phyloP scores from a whole-genome alignment of 139 green algal genomes.

The Picochlorum sp. region DNA sequence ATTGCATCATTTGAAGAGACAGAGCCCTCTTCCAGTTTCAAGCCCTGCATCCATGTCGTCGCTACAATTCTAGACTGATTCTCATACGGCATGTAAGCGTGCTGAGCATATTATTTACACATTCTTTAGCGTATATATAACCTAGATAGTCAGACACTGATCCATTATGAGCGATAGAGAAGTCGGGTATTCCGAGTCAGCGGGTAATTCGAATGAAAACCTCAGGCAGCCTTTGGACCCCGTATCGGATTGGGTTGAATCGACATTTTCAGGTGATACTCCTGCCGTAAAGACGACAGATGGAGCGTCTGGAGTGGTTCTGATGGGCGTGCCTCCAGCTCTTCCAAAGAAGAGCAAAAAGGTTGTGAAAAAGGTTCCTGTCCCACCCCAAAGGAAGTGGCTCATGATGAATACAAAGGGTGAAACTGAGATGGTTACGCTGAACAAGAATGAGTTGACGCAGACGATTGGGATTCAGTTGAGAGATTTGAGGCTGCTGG shows the following conservation, averaged over 20 bases:
- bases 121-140: no score
- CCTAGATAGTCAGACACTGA: no score
- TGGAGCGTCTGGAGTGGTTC: background rate
- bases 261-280: conserved; percentile 2
- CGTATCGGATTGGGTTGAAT: conserved; percentile 14
- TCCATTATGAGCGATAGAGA: no score
- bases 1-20: no score
- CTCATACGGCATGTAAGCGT: no score
- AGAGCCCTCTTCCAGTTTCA: no score
- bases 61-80: no score
- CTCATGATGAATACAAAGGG: conserved; percentile 10
- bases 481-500: conserved; percentile 28
- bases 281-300: background rate
- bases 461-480: conserved; percentile 23
- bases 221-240: background rate
- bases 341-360: conserved; percentile 1
- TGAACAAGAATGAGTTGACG: conserved; percentile 22
- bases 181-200: no score
- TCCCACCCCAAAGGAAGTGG: conserved; percentile 14
- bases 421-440: conserved; percentile 7
- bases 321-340: background rate
- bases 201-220: background rate
- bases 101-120: no score
- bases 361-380: background rate
- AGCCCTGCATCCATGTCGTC: no score